phyloP scores from a whole-genome alignment of 116 monocot species.

The Phalaenopsis hybrid region DNA sequence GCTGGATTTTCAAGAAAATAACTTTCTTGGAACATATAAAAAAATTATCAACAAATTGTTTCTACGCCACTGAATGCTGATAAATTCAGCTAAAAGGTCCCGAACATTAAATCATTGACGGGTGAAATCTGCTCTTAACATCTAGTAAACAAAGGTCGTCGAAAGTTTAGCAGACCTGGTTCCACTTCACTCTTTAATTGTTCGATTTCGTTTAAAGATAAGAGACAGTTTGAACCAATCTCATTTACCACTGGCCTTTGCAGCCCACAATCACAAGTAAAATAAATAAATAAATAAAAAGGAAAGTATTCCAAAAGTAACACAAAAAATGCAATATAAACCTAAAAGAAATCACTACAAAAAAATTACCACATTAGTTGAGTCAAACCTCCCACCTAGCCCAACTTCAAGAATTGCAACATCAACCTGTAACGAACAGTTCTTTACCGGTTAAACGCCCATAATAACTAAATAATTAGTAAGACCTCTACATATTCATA shows the following conservation, averaged over 20 bases:
- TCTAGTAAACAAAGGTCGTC: not conserved
- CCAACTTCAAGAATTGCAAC: slow-evolving; percentile 95
- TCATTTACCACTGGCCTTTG: not conserved
- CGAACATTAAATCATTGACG: not conserved
- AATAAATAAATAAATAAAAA: not conserved
- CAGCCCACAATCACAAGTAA: not conserved
- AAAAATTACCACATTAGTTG: slow-evolving; percentile 73
- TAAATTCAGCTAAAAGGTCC: not conserved
- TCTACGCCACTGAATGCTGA: not conserved
- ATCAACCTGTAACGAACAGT: slow-evolving; percentile 60
- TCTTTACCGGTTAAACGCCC: not conserved
- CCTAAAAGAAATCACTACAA: not conserved
- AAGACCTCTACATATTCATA: not conserved
- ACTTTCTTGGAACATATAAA: not conserved
- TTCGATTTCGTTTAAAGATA: not conserved
- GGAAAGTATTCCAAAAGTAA: not conserved
- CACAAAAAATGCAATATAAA: not conserved
- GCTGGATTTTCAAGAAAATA: not conserved
- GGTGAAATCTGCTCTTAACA: not conserved
- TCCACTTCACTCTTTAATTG: not conserved
- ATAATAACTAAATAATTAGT: not conserved
- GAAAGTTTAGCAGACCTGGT: not conserved
- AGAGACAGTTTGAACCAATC: not conserved
- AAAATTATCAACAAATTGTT: not conserved
- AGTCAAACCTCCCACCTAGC: slow-evolving; percentile 65